Base-by-base conservation (phyloP, 305 asterid species). In the Petunia hybrid region DNA sequence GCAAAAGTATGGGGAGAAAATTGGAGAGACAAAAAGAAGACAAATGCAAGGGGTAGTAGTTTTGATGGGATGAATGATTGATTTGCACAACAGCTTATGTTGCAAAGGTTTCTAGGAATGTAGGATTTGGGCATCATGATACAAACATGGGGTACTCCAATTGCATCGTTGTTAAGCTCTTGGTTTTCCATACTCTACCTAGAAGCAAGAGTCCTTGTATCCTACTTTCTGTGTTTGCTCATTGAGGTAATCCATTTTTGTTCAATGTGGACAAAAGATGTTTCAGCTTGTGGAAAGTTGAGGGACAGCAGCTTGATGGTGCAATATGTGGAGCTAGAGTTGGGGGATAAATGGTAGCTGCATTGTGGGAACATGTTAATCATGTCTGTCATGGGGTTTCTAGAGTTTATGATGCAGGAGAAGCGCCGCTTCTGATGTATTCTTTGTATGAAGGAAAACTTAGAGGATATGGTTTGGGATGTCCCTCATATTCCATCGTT, bases 1-100 rank as follows among this genome's bases (percentile, higher is more conserved):
- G 99, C 99, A 0, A 96, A 91, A 84, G 97, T 96, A 40, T 96
- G 98, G 99, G 99, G 98, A 0, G 98, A 92, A 87, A 93, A 91
- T 80, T 90, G 92, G 97, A 90, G 98, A 80, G 99, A 91, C 77
- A 89, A 88, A 66, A 93, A 92, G 91, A 87, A 87, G 80, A 86
- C 80, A 0, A 87, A 81, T 43, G 85, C 80, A 67, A 78, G 62
- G 71, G 87, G 53, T 73, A 89, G 90, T 40, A 90, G 97, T 85
- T 95, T 91, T 56, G 99, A 95, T 82, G 88, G 89, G 57, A 80
- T 91, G 53, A 87, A 90, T 65, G 97, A 89, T 10, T 89, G 86
- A 83, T 67, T 61, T 64, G 78, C 12, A 39, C n/a, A 61, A 36
- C 13, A 59, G 46, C 31, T n/a, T 2, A 45, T 39, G 62, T 65